Conservation (phyloP, 495 filamentous ascomycete genomes). For the Tuber brumale region DNA sequence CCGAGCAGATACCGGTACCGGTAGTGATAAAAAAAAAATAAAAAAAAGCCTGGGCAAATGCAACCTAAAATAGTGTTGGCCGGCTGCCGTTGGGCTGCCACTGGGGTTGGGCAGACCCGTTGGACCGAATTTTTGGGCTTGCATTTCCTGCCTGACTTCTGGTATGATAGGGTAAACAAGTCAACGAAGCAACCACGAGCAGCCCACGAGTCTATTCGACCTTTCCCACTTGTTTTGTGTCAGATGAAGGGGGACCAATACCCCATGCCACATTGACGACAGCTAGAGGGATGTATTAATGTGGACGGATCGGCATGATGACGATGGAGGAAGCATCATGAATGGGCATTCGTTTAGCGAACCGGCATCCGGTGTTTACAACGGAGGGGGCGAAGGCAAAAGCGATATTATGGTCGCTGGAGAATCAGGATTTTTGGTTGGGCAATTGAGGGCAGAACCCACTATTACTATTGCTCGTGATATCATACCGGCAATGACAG, state of each 20-base stretch:
- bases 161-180: neutral
- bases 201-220: neutral
- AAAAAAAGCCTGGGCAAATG: neutral
- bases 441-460: neutral
- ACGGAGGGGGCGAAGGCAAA: neutral
- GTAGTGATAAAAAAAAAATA: too few relatives aligned
- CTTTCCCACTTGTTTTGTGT: neutral
- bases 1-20: neutral
- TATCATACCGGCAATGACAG: neutral
- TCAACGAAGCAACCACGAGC: neutral
- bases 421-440: neutral
- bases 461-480: neutral
- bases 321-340: constrained; percentile 2
- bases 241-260: constrained; percentile 1
- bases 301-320: neutral
- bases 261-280: constrained; percentile 2
- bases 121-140: neutral
- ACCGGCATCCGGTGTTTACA: neutral
- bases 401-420: neutral
- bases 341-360: constrained; percentile 5
- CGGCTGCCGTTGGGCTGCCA: neutral
- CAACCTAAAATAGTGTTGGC: neutral
- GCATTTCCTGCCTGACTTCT: neutral
- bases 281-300: neutral
- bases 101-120: neutral